Conservation (phyloP, 129 eudicot species). For the Centrapalus pauciflorus region DNA sequence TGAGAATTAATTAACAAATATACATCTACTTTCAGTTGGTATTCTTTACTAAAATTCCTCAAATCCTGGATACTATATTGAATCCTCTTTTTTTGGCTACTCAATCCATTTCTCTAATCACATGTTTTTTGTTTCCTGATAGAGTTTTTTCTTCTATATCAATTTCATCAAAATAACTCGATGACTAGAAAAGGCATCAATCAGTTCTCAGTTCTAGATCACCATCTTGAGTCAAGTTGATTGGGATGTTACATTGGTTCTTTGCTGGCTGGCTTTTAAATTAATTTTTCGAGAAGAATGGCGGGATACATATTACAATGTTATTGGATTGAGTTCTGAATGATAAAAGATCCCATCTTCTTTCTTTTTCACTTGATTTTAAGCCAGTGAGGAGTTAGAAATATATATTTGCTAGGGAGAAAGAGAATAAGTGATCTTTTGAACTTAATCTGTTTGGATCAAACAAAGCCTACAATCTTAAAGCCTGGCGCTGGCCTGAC, state of each 20-base stretch:
- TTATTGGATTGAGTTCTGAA: no score
- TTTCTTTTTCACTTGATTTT: no score
- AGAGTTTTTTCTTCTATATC: not conserved
- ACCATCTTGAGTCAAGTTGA: conserved; percentile 11
- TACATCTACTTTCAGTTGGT: not conserved
- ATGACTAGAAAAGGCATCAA: not conserved
- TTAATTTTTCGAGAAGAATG: not conserved
- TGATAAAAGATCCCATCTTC: no score
- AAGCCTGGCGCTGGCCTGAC: no score
- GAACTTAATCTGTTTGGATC: no score
- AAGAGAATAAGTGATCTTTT: no score
- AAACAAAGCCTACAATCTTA: no score
- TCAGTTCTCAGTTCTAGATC: no score
- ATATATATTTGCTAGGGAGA: no score
- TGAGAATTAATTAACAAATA: not conserved
- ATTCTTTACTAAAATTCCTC: not conserved
- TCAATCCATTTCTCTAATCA: not conserved
- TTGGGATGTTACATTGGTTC: conserved; percentile 3
- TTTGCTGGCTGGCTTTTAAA: not conserved
- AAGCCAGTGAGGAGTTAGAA: no score
- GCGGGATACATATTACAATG: not conserved
- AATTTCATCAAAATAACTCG: not conserved
- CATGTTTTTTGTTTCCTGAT: not conserved
- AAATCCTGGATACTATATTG: not conserved
- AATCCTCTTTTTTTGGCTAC: conserved; percentile 1